Conservation (phyloP, 257 asterid species). For the Knoxia roxburghii region DNA sequence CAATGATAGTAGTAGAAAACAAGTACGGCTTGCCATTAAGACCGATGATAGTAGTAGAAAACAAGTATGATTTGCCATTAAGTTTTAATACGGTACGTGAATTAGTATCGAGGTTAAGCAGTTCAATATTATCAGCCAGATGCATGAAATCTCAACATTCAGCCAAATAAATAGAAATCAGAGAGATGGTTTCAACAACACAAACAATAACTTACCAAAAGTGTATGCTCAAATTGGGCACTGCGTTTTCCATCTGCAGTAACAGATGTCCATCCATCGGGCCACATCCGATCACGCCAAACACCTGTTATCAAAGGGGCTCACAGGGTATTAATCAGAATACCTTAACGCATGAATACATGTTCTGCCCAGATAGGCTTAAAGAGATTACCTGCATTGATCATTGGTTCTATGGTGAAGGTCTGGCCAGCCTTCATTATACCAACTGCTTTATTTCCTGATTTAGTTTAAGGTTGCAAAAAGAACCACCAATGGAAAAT, state of each 20-base stretch:
- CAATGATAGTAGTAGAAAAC: neutral
- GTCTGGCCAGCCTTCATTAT: conserved; percentile 97
- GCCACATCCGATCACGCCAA: conserved; percentile 98
- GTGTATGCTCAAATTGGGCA: conserved; percentile 95
- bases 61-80: neutral
- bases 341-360: neutral
- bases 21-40: neutral
- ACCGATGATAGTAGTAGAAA: neutral
- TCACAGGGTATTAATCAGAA: conserved; percentile 6
- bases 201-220: conserved; percentile 43
- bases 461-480: conserved; percentile 44
- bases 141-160: neutral
- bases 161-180: neutral
- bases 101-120: neutral
- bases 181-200: conserved; percentile 1
- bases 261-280: conserved; percentile 97
- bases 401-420: conserved; percentile 96
- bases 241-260: conserved; percentile 96
- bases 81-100: neutral
- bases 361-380: neutral
- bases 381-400: conserved; percentile 56
- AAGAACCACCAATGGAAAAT: neutral
- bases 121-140: neutral
- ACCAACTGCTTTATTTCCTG: conserved; percentile 97
- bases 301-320: conserved; percentile 41